A percentile compares a stretch with the other conserved stretches of the same genome.
Conservation (phyloP, 202 grass and related monocot genomes). For the Cymbopogon flexuosus region DNA sequence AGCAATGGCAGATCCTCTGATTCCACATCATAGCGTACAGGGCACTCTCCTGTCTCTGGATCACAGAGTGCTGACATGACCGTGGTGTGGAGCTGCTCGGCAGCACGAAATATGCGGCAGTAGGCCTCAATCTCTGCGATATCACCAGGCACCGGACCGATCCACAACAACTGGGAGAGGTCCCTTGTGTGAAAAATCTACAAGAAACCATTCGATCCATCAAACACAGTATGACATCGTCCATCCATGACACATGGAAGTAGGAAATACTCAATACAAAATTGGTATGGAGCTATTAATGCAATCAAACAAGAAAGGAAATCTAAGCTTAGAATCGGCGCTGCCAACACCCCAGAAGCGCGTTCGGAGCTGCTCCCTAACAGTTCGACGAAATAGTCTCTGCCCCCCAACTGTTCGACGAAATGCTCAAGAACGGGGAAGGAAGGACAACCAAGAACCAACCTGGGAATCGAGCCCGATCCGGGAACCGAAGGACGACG, state of each 20-base stretch:
- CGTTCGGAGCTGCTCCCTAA: not conserved
- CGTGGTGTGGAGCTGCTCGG: conserved; percentile 67
- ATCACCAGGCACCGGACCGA: conserved; percentile 73
- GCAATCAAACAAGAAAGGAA: conserved; percentile 25
- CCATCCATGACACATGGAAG: not conserved
- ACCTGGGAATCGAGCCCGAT: conserved; percentile 93
- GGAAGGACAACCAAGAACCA: conserved; percentile 34
- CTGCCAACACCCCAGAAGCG: not conserved
- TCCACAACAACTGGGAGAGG: conserved; percentile 66
- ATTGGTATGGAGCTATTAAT: not conserved
- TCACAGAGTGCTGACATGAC: conserved; percentile 92
- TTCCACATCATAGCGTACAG: conserved; percentile 56
- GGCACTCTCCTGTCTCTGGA: conserved; percentile 81
- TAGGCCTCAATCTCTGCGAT: conserved; percentile 91
- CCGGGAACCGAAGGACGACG: conserved; percentile 55
- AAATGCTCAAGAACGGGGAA: conserved; percentile 22
- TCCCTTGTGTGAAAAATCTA: conserved; percentile 70
- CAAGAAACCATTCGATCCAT: conserved; percentile 19
- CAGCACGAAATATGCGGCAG: conserved; percentile 84
- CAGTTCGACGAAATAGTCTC: conserved; percentile 9
- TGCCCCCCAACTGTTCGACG: conserved; percentile 24
- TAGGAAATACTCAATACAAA: not conserved
- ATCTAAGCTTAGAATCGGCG: conserved; percentile 17
- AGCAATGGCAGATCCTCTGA: conserved; percentile 63
- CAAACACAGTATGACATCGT: not conserved